Percentiles rank a stretch among this genome's conserved stretches.
These are phyloP conservation scores for Cutaneotrichosporon curvatum DNA, from an alignment of 1,284 basidiomycete species.

Conservation along the genomic window DNA sequence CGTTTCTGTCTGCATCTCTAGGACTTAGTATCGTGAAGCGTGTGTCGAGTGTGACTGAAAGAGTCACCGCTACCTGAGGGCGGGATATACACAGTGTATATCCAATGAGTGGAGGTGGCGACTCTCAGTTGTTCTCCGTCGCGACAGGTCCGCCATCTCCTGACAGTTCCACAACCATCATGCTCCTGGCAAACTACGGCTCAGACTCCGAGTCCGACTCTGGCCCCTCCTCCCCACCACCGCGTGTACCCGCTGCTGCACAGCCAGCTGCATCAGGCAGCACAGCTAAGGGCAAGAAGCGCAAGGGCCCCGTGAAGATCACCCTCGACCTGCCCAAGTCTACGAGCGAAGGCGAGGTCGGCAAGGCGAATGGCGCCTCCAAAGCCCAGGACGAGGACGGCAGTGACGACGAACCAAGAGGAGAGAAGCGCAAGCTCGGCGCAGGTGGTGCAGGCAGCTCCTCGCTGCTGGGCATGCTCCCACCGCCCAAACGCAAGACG, in stretches of 20 bases:
- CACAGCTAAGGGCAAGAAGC: constrained; percentile 15
- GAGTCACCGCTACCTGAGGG: too few relatives aligned
- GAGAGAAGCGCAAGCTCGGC: constrained; percentile 22
- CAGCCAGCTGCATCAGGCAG: constrained; percentile 3
- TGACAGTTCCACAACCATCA: constrained; percentile 5
- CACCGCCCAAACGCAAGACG: constrained; percentile 42
- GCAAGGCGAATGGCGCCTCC: background rate
- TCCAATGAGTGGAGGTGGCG: too few relatives aligned
- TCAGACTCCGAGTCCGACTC: constrained; percentile 35
- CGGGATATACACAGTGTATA: too few relatives aligned
- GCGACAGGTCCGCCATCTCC: too few relatives aligned
- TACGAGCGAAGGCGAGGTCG: constrained; percentile 1
- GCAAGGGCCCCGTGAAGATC: constrained; percentile 40
- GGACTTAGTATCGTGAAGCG: too few relatives aligned
- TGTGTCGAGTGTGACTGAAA: too few relatives aligned
- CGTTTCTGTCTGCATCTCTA: too few relatives aligned
- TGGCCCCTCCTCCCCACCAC: background rate
- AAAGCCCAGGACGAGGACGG: constrained; percentile 1
- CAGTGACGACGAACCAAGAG: background rate
- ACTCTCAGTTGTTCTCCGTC: too few relatives aligned
- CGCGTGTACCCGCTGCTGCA: constrained; percentile 3
- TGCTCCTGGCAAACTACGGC: constrained; percentile 44
- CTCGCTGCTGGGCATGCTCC: constrained; percentile 42
- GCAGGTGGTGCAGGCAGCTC: constrained; percentile 25
- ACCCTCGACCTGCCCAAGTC: constrained; percentile 39